Percentiles rank a stretch among this genome's conserved stretches.
Evolutionary conservation across 2,329 filamentous ascomycete species (phyloP).

Genomic region (Hypoxylon sp.): DNA sequence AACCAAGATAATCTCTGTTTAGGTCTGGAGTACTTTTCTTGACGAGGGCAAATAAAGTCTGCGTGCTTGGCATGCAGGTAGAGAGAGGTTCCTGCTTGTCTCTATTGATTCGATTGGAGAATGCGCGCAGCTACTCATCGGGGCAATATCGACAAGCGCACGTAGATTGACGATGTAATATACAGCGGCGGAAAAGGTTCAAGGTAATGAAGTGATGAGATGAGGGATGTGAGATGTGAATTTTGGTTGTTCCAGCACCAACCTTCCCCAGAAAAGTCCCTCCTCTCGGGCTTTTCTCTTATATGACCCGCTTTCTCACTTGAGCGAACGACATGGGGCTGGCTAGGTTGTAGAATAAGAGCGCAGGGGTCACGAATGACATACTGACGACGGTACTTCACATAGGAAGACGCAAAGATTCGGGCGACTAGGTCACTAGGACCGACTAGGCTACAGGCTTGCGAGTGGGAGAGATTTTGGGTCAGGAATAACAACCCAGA

Average conservation of each 20-base stretch:
- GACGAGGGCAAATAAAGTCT: slow-evolving; percentile 53
- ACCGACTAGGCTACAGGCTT: slow-evolving; percentile 47
- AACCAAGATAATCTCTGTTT: slow-evolving; percentile 53
- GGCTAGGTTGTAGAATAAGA: slow-evolving; percentile 43
- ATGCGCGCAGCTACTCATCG: slow-evolving; percentile 53
- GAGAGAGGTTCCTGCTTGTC: slow-evolving; percentile 54
- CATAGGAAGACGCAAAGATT: slow-evolving; percentile 39
- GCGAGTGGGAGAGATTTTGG: slow-evolving; percentile 40
- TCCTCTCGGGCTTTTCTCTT: slow-evolving; percentile 49
- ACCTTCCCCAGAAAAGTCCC: slow-evolving; percentile 44
- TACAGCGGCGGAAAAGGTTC: slow-evolving; percentile 58
- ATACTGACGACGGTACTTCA: slow-evolving; percentile 42
- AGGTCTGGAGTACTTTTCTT: slow-evolving; percentile 50
- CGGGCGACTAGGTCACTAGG: slow-evolving; percentile 43
- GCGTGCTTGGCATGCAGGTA: slow-evolving; percentile 60
- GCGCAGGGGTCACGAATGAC: slow-evolving; percentile 46
- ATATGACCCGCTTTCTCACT: slow-evolving; percentile 52
- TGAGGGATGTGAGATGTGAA: slow-evolving; percentile 49
- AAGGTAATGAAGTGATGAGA: slow-evolving; percentile 47
- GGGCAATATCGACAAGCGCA: slow-evolving; percentile 61
- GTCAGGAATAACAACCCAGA: slow-evolving; percentile 32
- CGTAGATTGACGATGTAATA: slow-evolving; percentile 61
- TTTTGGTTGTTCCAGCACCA: slow-evolving; percentile 47
- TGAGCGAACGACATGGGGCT: slow-evolving; percentile 48
- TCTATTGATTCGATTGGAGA: slow-evolving; percentile 58